phyloP scores from a whole-genome alignment of 192 early-diverging fungal species.

The Entomortierella chlamydospora region DNA sequence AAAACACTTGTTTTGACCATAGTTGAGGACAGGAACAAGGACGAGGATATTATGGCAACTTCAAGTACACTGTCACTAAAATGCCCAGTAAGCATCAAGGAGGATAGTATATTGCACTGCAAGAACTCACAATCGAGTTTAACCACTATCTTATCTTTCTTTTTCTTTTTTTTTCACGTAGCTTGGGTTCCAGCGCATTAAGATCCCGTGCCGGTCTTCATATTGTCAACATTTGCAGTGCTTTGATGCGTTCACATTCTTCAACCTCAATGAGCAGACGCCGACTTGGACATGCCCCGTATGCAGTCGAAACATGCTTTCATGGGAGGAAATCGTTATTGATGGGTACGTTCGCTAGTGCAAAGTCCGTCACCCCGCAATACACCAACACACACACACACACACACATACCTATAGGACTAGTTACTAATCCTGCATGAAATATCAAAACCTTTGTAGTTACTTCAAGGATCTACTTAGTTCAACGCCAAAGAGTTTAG shows the following conservation, averaged over 20 bases:
- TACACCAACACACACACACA: no score
- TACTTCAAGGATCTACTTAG: constrained; percentile 59
- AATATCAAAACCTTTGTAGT: constrained; percentile 10
- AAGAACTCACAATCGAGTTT: no score
- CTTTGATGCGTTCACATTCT: constrained; percentile 80
- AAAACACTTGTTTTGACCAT: neutral
- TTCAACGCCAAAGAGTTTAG: constrained; percentile 45
- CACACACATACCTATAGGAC: no score
- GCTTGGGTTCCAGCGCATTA: constrained; percentile 74
- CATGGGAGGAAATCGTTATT: constrained; percentile 72
- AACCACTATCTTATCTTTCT: neutral
- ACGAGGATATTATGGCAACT: constrained; percentile 74
- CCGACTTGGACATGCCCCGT: constrained; percentile 83
- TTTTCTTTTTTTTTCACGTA: constrained; percentile 8
- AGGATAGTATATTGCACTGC: neutral
- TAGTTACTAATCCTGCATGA: constrained; percentile 38
- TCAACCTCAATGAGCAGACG: constrained; percentile 76
- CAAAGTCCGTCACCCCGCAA: neutral
- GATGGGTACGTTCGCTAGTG: constrained; percentile 71
- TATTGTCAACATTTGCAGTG: constrained; percentile 86
- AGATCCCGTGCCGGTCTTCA: constrained; percentile 66
- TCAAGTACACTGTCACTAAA: constrained; percentile 76
- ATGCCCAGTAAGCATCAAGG: constrained; percentile 69
- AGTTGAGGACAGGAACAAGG: constrained; percentile 60
- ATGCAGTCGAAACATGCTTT: constrained; percentile 63